A percentile compares a stretch with the other conserved stretches of the same genome.
Evolutionary conservation across 164 flowering plant genomes (phyloP).

Genomic region (Tetracentron sinense): DNA sequence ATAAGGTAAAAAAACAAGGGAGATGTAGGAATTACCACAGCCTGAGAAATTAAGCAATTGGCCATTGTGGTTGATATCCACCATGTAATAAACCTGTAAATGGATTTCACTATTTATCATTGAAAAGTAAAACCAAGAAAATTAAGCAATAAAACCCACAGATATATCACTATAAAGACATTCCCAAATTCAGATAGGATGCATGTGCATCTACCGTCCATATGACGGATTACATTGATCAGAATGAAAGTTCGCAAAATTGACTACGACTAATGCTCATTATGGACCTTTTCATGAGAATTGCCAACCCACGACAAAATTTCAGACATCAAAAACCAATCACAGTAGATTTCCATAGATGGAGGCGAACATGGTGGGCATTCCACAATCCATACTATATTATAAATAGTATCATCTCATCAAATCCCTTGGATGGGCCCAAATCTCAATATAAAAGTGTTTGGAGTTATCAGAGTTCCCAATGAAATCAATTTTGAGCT

Average conservation of each 20-base stretch:
- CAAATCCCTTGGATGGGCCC: no score
- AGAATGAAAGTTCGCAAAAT: not conserved
- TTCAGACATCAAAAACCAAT: no score
- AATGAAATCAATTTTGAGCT: no score
- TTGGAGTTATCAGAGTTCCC: no score
- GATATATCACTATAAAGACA: not conserved
- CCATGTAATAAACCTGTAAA: conserved; percentile 89
- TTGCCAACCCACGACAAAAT: no score
- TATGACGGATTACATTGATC: no score
- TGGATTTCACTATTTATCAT: not conserved
- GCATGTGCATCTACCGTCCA: not conserved
- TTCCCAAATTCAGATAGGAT: not conserved
- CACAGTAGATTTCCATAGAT: no score
- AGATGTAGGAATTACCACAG: conserved; percentile 56
- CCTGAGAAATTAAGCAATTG: conserved; percentile 81
- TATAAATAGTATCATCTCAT: no score
- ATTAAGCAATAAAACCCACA: not conserved
- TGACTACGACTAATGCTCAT: not conserved
- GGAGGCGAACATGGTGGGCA: no score
- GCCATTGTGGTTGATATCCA: conserved; percentile 48
- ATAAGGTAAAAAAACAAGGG: conserved; percentile 1
- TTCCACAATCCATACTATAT: no score
- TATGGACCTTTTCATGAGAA: no score
- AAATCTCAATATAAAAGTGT: no score
- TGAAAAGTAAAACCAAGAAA: not conserved